Conservation (phyloP, 331 rosid genomes). For the Quercus tomentella region DNA sequence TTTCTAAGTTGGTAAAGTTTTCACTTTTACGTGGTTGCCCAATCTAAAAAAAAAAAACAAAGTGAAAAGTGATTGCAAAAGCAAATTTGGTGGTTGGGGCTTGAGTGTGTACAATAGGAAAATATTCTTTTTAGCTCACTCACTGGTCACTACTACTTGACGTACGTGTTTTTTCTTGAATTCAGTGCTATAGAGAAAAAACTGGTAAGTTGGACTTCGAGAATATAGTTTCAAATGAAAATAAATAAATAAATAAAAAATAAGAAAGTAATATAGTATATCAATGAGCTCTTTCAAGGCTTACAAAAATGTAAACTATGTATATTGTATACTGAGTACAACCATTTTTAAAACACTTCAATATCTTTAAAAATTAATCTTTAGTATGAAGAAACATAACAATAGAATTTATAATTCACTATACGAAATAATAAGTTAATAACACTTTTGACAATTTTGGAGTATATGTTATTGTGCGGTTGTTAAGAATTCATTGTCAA, state of each 20-base stretch:
- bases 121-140: conserved; percentile 44
- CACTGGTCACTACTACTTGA: neutral
- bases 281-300: too few relatives aligned
- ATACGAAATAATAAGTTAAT: neutral
- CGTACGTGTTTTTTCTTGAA: neutral
- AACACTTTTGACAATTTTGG: too few relatives aligned
- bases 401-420: neutral
- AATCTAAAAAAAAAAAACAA: conserved; percentile 26
- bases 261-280: too few relatives aligned
- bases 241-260: too few relatives aligned
- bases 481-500: too few relatives aligned
- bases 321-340: too few relatives aligned
- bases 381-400: neutral
- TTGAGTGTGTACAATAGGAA: conserved; percentile 26
- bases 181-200: neutral
- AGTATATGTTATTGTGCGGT: too few relatives aligned
- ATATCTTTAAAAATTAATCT: neutral
- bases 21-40: conserved; percentile 23
- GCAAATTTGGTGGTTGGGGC: conserved; percentile 31
- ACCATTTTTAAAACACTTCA: neutral
- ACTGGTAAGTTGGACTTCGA: too few relatives aligned
- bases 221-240: too few relatives aligned
- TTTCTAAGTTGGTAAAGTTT: neutral
- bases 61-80: conserved; percentile 17
- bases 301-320: too few relatives aligned